Base-by-base conservation (phyloP, 768 basidiomycete genomes). In the Leccinum uliginosum region DNA sequence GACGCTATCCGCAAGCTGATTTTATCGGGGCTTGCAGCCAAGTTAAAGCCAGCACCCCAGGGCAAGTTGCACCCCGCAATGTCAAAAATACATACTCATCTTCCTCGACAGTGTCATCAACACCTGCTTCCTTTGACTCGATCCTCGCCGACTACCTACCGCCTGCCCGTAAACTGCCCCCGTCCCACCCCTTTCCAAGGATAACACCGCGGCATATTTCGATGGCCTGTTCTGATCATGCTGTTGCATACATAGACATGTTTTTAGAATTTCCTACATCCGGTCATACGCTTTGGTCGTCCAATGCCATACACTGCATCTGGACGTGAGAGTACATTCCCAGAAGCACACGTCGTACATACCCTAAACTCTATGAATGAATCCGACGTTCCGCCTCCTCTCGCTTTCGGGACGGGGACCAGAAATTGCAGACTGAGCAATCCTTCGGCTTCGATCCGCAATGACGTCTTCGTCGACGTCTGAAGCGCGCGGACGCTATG, bases 361-460 rank as follows among this genome's bases (percentile, higher is more conserved):
- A 95, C 94, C 72, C 88, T 80, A 68, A 94, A 95, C 65, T 96
- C 93, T 51, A 96, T 85, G 63, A 93, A 94, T 0, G 85, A 90
- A 53, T 84, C 77, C 50, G 79, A 74, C 21, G 72, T 75, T 21
- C 73, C 79, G 6, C 68, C 72, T 23, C 70, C 73, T 23, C 64
- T 72, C 3, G 69, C 64, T 27, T 67, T 74, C 73, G 77, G 46
- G 74, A 78, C 32, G 3, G 84, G 87, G 80, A 97, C 93, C 62
- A 97, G 78, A 71, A 97, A 91, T 65, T 98, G 96, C 57, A 98
- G 72, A 64, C 91, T 91, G 35, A 98, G 75, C 45, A 94, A 72
- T 0, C 96, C 96, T 52, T 84, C 82, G 21, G 80, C 78, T 62
- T 95, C 91, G 21, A 97, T 93, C 32, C 93, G 81, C 45, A 98